Percentiles rank a stretch among this genome's conserved stretches.
Evolutionary conservation across 768 basidiomycete species (phyloP).

Genomic region (Hortiboletus campestris): DNA sequence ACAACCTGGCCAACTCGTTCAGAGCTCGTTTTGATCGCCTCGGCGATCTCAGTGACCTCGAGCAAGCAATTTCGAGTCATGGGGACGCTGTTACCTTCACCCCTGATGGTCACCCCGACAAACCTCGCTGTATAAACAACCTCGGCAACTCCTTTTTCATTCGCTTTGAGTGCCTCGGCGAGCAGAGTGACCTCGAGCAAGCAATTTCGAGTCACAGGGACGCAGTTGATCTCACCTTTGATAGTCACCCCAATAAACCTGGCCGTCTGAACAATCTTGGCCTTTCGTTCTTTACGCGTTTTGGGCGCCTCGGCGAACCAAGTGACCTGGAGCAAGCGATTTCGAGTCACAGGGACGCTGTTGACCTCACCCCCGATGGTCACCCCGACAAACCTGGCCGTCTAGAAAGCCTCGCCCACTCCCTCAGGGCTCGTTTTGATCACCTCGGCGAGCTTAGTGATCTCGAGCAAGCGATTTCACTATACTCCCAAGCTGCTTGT

Average conservation of each 20-base stretch:
- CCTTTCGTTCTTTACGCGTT: too few relatives aligned
- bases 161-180: too few relatives aligned
- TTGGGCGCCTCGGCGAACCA: too few relatives aligned
- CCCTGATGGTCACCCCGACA: background rate
- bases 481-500: slow-evolving; percentile 7
- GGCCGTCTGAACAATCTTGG: background rate
- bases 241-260: background rate
- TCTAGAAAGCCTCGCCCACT: background rate
- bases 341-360: too few relatives aligned
- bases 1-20: too few relatives aligned
- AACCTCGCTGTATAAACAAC: too few relatives aligned
- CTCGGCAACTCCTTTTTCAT: too few relatives aligned
- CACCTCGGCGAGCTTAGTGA: background rate
- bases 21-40: too few relatives aligned
- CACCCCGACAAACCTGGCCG: background rate
- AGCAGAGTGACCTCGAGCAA: background rate
- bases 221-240: background rate
- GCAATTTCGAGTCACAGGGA: background rate
- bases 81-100: background rate
- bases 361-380: background rate
- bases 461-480: background rate
- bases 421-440: background rate
- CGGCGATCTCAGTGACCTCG: background rate
- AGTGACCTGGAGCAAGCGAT: too few relatives aligned
- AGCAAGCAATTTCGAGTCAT: background rate